Conservation (phyloP, 2,329 filamentous ascomycete genomes). For the Exophiala phaeomuriformis region DNA sequence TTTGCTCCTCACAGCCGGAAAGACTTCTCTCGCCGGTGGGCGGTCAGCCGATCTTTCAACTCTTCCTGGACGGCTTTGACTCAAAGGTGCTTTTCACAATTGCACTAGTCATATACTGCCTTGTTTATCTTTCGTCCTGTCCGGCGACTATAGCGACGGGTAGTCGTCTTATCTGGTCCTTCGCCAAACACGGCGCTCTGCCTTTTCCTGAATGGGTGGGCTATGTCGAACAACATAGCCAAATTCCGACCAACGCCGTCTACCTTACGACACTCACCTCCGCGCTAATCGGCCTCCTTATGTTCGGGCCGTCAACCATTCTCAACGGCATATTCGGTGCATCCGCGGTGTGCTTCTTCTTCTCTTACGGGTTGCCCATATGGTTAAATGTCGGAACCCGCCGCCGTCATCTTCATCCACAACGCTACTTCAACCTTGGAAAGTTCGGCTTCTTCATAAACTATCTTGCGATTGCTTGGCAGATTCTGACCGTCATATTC, state of each 20-base stretch:
- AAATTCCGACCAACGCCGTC: conserved; percentile 4
- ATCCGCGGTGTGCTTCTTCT: conserved; percentile 5
- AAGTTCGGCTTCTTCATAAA: conserved; percentile 33
- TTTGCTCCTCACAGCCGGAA: conserved; percentile 8
- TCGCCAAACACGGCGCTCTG: background rate
- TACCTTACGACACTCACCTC: background rate
- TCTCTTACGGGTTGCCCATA: background rate
- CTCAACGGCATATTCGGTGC: conserved; percentile 7
- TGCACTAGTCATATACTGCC: background rate
- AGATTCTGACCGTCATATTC: conserved; percentile 40
- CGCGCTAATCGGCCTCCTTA: background rate
- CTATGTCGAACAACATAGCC: background rate
- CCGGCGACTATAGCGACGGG: background rate
- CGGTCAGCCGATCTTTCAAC: conserved; percentile 7
- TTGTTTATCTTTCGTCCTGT: background rate
- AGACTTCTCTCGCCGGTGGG: conserved; percentile 7
- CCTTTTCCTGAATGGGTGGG: background rate
- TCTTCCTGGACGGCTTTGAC: conserved; percentile 1
- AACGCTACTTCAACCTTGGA: conserved; percentile 32
- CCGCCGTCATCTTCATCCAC: conserved; percentile 25
- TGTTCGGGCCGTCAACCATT: background rate
- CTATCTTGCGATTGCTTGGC: conserved; percentile 35
- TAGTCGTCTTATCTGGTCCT: conserved; percentile 13
- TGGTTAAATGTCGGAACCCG: conserved; percentile 33
- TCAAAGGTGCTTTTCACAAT: conserved; percentile 2